These are phyloP conservation scores for Penstemon barbatus DNA, from an alignment of 257 asterid genomes.

Conservation along the genomic window DNA sequence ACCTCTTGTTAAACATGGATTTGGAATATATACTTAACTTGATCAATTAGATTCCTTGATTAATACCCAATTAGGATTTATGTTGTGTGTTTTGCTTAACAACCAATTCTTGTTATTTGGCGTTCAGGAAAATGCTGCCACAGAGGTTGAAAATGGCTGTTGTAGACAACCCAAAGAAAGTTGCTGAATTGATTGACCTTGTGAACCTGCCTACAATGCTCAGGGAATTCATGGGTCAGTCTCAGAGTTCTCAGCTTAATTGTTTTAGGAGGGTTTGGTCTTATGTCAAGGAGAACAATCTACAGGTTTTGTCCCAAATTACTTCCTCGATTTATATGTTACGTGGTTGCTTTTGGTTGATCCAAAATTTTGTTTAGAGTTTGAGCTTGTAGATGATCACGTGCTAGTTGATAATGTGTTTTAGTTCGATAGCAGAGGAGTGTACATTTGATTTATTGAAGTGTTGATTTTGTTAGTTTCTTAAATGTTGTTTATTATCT, in stretches of 20 bases:
- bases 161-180: conserved; percentile 75
- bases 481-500: background rate
- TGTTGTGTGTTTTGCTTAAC: no score
- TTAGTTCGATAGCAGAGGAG: background rate
- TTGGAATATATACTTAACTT: no score
- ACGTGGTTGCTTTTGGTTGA: background rate
- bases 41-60: no score
- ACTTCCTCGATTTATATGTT: background rate
- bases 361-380: conserved; percentile 1
- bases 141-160: conserved; percentile 61
- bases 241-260: conserved; percentile 86
- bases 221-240: conserved; percentile 88
- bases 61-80: no score
- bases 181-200: conserved; percentile 75
- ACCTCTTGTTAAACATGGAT: no score
- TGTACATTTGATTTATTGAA: background rate
- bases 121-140: conserved; percentile 51
- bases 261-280: conserved; percentile 85
- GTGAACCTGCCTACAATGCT: conserved; percentile 80
- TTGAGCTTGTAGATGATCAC: background rate
- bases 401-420: background rate
- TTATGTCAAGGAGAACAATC: conserved; percentile 79
- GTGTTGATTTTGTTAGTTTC: background rate
- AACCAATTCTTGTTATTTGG: background rate
- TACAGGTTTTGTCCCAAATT: conserved; percentile 56